Evolutionary conservation across 2,329 filamentous ascomycete species (phyloP).

Genomic region (Fusarium palustre): DNA sequence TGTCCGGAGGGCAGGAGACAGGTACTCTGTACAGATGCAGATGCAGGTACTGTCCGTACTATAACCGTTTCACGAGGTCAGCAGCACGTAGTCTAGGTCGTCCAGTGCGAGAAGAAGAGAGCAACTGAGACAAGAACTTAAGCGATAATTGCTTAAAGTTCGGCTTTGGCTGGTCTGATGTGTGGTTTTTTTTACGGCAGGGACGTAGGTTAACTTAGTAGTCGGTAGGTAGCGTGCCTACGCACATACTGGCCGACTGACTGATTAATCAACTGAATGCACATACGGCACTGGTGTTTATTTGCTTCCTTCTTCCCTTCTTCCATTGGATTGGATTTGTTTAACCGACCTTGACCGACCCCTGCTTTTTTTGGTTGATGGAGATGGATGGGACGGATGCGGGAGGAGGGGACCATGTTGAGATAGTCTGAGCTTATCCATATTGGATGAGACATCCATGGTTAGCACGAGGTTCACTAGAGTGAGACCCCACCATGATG

Average conservation of each 20-base stretch:
- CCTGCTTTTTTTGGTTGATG: slow-evolving; percentile 13
- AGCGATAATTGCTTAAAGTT: slow-evolving; percentile 22
- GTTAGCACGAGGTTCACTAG: slow-evolving; percentile 43
- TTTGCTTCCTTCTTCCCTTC: slow-evolving; percentile 14
- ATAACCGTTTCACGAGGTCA: not conserved
- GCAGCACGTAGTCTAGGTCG: not conserved
- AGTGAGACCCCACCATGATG: slow-evolving; percentile 30
- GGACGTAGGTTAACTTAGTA: not conserved
- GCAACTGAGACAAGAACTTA: slow-evolving; percentile 9
- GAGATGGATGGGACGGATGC: slow-evolving; percentile 41
- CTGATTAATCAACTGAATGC: not conserved
- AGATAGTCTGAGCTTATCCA: slow-evolving; percentile 27
- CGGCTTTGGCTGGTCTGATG: not conserved
- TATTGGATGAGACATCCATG: slow-evolving; percentile 32
- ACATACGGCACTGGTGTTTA: slow-evolving; percentile 9
- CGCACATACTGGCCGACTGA: not conserved
- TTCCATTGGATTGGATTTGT: slow-evolving; percentile 36
- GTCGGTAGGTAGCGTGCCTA: not conserved
- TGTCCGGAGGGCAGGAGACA: not conserved
- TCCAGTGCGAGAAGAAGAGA: not conserved
- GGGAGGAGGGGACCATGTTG: slow-evolving; percentile 42
- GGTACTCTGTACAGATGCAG: not conserved
- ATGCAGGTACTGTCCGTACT: not conserved
- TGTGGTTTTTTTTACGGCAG: not conserved
- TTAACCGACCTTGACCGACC: slow-evolving; percentile 40